A percentile compares a stretch with the other conserved stretches of the same genome.
Conservation (phyloP, 148 eudicot genomes). For the Dianthus caryophyllus region DNA sequence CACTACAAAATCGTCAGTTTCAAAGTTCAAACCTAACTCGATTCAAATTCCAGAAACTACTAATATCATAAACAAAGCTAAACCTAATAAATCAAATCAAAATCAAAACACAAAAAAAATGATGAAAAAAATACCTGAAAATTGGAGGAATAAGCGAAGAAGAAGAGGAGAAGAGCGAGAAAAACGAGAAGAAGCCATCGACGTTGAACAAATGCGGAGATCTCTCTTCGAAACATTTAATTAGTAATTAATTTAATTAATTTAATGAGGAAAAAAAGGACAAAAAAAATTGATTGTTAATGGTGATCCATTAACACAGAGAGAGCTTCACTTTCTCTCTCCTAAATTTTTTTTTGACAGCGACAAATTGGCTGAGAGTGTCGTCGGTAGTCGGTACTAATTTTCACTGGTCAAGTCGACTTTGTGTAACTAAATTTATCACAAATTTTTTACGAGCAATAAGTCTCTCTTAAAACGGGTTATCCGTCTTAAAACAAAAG, state of each 20-base stretch:
- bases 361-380: neutral
- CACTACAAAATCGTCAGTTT: too few species aligned
- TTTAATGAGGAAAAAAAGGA: neutral
- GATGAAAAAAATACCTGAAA: slow-evolving; percentile 28
- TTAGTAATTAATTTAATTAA: neutral
- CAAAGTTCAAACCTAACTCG: too few species aligned
- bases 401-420: slow-evolving; percentile 4
- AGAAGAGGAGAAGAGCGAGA: slow-evolving; percentile 37
- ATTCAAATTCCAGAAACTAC: too few species aligned
- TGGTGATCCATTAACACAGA: slow-evolving; percentile 8
- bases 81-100: neutral
- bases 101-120: neutral
- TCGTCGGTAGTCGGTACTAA: neutral
- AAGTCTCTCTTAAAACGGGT: too few species aligned
- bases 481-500: too few species aligned
- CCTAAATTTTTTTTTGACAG: neutral
- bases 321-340: neutral
- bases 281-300: neutral
- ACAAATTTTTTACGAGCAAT: too few species aligned
- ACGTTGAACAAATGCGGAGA: slow-evolving; percentile 44
- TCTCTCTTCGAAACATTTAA: slow-evolving; percentile 52
- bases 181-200: slow-evolving; percentile 41
- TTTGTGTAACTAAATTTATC: neutral
- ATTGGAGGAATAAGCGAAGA: slow-evolving; percentile 41
- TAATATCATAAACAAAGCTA: too few species aligned